Evolutionary conservation across 345 rosid species (phyloP).

Genomic region (Ceriops zippeliana): DNA sequence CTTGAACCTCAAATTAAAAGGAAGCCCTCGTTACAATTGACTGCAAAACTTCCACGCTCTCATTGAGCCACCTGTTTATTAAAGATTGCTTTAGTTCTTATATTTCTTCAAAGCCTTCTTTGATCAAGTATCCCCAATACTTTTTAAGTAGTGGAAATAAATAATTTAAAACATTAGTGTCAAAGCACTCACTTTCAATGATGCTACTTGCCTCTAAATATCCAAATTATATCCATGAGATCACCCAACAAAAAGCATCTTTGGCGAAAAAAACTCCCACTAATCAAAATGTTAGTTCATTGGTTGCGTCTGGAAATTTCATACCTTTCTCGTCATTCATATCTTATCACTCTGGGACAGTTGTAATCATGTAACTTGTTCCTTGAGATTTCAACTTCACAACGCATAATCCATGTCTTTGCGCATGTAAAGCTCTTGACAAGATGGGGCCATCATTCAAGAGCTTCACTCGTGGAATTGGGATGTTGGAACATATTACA

Average conservation of each 20-base stretch:
- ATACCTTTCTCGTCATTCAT: constrained; percentile 1
- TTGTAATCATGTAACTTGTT: neutral
- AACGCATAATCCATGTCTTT: neutral
- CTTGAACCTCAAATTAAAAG: too few relatives aligned
- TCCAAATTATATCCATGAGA: neutral
- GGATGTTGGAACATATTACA: too few relatives aligned
- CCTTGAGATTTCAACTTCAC: too few relatives aligned
- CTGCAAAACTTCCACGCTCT: too few relatives aligned
- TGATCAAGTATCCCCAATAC: too few relatives aligned
- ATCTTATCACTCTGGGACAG: neutral
- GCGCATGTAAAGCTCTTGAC: neutral
- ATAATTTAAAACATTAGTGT: too few relatives aligned
- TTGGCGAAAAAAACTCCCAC: neutral
- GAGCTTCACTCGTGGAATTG: too few relatives aligned
- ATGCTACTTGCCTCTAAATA: neutral
- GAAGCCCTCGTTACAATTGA: too few relatives aligned
- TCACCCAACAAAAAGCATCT: neutral
- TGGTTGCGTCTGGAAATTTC: neutral
- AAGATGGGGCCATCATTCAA: neutral
- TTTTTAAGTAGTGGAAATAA: too few relatives aligned
- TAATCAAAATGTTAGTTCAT: neutral
- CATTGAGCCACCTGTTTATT: too few relatives aligned
- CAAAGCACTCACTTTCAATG: neutral
- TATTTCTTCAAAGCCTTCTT: too few relatives aligned
- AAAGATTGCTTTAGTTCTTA: too few relatives aligned